Conservation (phyloP, 1,139 yeast genomes). For the Candida freyschussii region DNA sequence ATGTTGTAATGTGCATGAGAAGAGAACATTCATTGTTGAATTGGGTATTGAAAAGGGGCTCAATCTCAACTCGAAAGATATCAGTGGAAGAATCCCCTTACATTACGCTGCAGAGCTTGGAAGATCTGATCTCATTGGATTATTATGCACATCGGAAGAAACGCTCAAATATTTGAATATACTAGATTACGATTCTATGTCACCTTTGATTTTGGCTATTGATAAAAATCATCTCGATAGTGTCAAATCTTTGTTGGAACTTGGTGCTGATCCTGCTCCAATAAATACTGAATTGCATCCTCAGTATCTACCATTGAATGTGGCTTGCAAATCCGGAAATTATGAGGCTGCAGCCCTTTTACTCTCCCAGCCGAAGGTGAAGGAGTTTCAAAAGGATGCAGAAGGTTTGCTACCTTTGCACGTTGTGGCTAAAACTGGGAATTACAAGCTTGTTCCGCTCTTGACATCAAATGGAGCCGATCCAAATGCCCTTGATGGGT, state of each 20-base stretch:
- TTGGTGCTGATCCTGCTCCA: slow-evolving; percentile 57
- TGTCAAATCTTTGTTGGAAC: slow-evolving; percentile 34
- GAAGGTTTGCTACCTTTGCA: slow-evolving; percentile 89
- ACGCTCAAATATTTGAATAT: slow-evolving; percentile 23
- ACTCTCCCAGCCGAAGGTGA: slow-evolving; percentile 30
- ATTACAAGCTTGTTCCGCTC: slow-evolving; percentile 58
- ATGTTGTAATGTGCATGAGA: slow-evolving; percentile 30
- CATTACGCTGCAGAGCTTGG: slow-evolving; percentile 84
- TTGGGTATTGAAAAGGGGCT: slow-evolving; percentile 19
- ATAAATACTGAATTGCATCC: slow-evolving; percentile 43
- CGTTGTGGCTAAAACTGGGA: slow-evolving; percentile 84
- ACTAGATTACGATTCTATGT: slow-evolving; percentile 67
- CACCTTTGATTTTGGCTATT: slow-evolving; percentile 79
- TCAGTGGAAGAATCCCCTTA: slow-evolving; percentile 75
- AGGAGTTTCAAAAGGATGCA: slow-evolving; percentile 56
- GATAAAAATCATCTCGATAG: slow-evolving; percentile 59
- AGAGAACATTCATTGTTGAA: slow-evolving; percentile 31
- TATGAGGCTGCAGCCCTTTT: slow-evolving; percentile 56
- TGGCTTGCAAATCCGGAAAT: slow-evolving; percentile 86
- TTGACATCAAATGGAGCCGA: slow-evolving; percentile 71
- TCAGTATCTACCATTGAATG: slow-evolving; percentile 76
- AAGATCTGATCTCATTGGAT: slow-evolving; percentile 43
- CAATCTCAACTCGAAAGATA: slow-evolving; percentile 37
- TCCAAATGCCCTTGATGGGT: slow-evolving; percentile 73
- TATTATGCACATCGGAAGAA: slow-evolving; percentile 30